These are phyloP conservation scores for Apophysomyces ossiformis DNA, from an alignment of 371 early-diverging fungal genomes.

Conservation along the genomic window DNA sequence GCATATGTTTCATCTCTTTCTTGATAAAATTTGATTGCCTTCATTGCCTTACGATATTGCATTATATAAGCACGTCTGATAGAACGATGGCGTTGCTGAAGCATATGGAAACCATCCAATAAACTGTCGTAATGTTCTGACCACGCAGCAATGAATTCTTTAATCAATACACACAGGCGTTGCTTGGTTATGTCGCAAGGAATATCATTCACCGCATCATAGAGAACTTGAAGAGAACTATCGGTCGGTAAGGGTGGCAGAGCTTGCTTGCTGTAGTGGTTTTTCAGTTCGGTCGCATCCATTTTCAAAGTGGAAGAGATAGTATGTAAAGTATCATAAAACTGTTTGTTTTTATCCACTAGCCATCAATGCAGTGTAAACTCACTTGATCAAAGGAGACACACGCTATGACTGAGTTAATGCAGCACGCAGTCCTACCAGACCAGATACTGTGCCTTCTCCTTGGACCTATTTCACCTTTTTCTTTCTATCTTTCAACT, in stretches of 20 bases:
- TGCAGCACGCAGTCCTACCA: neutral
- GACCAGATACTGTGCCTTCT: neutral
- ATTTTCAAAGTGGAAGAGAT: neutral
- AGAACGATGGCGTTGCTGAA: neutral
- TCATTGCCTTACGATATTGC: conserved; percentile 24
- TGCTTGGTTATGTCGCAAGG: neutral
- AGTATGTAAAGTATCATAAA: neutral
- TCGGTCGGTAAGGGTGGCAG: neutral
- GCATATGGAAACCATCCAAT: neutral
- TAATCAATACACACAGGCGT: neutral
- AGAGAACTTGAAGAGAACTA: neutral
- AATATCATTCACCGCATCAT: neutral
- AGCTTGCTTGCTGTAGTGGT: neutral
- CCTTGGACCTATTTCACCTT: conserved; percentile 1
- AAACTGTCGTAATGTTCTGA: neutral
- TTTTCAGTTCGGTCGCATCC: neutral
- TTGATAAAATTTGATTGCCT: conserved; percentile 22
- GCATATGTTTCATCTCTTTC: conserved; percentile 14
- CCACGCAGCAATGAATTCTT: neutral
- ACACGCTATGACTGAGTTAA: neutral
- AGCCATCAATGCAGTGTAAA: neutral
- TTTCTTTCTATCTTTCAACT: neutral
- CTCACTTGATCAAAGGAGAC: conserved; percentile 1
- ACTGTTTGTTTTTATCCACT: conserved; percentile 1
- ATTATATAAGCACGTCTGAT: neutral